phyloP scores from a whole-genome alignment of 139 green algal species.

The Dunaliella sp. region DNA sequence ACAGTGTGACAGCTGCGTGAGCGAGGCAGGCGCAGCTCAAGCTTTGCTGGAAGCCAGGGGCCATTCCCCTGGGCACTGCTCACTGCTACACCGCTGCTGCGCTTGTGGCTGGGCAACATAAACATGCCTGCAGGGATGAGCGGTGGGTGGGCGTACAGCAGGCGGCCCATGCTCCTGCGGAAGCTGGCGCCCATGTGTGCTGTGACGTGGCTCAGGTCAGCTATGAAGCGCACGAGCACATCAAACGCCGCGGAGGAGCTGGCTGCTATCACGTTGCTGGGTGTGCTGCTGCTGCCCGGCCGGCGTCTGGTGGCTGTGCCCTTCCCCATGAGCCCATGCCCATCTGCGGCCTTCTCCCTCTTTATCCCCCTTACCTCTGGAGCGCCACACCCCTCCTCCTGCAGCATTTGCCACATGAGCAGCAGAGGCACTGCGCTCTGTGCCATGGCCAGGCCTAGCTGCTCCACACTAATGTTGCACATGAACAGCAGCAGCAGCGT shows the following conservation, averaged over 20 bases:
- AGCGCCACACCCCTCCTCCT: not conserved
- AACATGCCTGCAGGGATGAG: not conserved
- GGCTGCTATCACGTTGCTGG: not conserved
- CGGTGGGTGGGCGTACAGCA: not conserved
- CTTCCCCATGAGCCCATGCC: too few species aligned
- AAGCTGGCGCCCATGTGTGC: too few species aligned
- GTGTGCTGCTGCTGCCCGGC: not conserved
- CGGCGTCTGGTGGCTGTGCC: not conserved
- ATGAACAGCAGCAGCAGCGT: not conserved
- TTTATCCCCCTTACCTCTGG: too few species aligned
- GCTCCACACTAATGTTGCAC: not conserved
- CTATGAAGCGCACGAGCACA: not conserved
- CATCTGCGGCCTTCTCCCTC: too few species aligned
- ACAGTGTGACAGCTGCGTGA: too few species aligned
- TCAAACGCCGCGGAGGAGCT: not conserved
- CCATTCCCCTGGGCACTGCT: too few species aligned
- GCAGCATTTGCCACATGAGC: not conserved
- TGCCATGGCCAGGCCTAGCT: not conserved
- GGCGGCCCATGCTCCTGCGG: too few species aligned
- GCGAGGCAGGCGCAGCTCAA: too few species aligned
- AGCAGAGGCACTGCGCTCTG: not conserved
- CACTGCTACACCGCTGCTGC: not conserved
- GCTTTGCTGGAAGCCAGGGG: too few species aligned
- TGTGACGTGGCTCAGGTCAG: not conserved
- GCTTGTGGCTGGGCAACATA: not conserved